Conservation (phyloP, 805 yeast genomes). For the Candida namnaoensis region DNA sequence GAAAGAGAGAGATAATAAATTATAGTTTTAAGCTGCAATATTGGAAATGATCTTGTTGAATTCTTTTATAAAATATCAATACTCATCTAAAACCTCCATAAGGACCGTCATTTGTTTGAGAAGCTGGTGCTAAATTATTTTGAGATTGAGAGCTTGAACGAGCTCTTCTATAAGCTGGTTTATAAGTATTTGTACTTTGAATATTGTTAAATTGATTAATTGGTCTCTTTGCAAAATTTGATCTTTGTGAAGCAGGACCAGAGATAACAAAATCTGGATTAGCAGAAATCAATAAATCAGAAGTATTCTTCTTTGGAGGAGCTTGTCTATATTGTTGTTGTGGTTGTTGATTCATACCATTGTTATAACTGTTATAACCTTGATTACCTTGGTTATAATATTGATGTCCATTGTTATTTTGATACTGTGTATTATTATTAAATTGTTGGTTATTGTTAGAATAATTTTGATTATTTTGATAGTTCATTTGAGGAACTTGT, state of each 20-base stretch:
- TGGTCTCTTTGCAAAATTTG: conserved; percentile 2
- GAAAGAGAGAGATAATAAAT: too few species aligned
- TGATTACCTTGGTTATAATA: conserved; percentile 7
- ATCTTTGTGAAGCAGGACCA: conserved; percentile 13
- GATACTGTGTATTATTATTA: too few species aligned
- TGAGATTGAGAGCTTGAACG: conserved; percentile 15
- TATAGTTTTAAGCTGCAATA: too few species aligned
- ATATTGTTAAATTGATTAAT: conserved; percentile 5
- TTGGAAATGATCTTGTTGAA: too few species aligned
- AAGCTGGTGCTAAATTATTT: conserved; percentile 30
- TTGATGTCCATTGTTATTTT: too few species aligned
- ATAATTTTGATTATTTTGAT: too few species aligned
- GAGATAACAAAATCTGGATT: conserved; percentile 37
- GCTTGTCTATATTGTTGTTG: conserved; percentile 16
- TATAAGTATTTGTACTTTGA: conserved; percentile 14
- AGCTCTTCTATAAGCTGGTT: conserved; percentile 31
- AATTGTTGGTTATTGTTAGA: too few species aligned
- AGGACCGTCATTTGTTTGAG: conserved; percentile 32
- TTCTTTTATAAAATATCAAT: too few species aligned
- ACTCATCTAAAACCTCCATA: conserved; percentile 14
- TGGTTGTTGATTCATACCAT: conserved; percentile 14
- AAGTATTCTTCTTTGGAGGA: conserved; percentile 10
- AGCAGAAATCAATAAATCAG: conserved; percentile 34
- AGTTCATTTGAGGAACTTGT: too few species aligned
- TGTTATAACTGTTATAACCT: background rate